Evolutionary conservation across 768 basidiomycete genomes (phyloP).

Genomic region (Collybia sordida): DNA sequence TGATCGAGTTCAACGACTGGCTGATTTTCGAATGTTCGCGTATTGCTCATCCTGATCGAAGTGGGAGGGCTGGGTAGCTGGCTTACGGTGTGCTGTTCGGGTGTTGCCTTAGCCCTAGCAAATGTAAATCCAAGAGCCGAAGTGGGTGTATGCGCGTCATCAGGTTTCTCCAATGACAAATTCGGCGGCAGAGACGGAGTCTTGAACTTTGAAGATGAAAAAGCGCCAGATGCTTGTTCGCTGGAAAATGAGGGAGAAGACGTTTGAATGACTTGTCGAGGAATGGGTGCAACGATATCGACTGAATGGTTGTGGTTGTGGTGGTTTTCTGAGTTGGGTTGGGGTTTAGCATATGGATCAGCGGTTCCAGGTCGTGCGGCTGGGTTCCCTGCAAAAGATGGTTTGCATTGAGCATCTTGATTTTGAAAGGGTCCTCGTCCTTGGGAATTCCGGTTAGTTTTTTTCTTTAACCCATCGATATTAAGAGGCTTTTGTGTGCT

Average conservation of each 20-base stretch:
- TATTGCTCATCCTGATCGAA: slow-evolving; percentile 5
- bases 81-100: neutral
- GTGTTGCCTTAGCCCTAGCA: slow-evolving; percentile 6
- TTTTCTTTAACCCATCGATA: slow-evolving; percentile 11
- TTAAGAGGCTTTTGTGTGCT: slow-evolving; percentile 12
- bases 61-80: slow-evolving; percentile 17
- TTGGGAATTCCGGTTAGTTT: slow-evolving; percentile 3
- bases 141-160: slow-evolving; percentile 20
- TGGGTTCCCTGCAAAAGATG: slow-evolving; percentile 6
- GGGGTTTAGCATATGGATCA: slow-evolving; percentile 18
- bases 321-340: slow-evolving; percentile 1
- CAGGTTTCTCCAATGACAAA: neutral
- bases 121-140: slow-evolving; percentile 12
- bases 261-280: slow-evolving; percentile 17
- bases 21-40: neutral
- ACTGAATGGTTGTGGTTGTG: slow-evolving; percentile 7
- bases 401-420: slow-evolving; percentile 2
- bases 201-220: slow-evolving; percentile 14
- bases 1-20: neutral
- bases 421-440: slow-evolving; percentile 6
- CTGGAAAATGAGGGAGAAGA: slow-evolving; percentile 18
- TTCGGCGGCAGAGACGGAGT: slow-evolving; percentile 2
- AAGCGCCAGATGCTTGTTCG: slow-evolving; percentile 12
- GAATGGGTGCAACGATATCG: slow-evolving; percentile 22
- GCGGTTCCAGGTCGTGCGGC: slow-evolving; percentile 26